These are phyloP conservation scores for Neodidymelliopsis sp. DNA, from an alignment of 2,329 filamentous ascomycete genomes.

Conservation along the genomic window DNA sequence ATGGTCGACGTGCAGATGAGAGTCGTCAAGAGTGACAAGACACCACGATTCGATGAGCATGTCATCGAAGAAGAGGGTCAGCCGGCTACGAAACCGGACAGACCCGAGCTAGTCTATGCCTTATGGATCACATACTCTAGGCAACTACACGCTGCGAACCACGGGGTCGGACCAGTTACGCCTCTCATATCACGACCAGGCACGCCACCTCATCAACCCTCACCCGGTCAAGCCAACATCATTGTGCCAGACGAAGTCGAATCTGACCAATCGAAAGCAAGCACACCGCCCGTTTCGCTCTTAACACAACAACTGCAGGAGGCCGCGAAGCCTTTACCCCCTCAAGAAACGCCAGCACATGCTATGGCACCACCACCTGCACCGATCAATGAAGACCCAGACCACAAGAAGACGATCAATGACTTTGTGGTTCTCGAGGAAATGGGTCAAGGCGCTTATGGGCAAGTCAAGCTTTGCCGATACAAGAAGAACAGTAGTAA, in stretches of 20 bases:
- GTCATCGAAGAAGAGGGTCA: conserved; percentile 67
- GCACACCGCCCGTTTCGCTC: conserved; percentile 54
- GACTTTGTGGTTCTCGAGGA: conserved; percentile 95
- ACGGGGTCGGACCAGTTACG: conserved; percentile 68
- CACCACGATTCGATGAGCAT: conserved; percentile 60
- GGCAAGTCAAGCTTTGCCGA: conserved; percentile 92
- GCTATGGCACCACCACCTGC: conserved; percentile 25
- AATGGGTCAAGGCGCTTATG: conserved; percentile 98
- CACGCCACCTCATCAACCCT: conserved; percentile 80
- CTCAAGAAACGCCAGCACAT: conserved; percentile 22
- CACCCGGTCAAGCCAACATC: conserved; percentile 70
- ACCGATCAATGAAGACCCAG: conserved; percentile 29
- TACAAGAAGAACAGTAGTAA: conserved; percentile 77
- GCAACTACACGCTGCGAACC: conserved; percentile 80
- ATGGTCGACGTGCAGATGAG: conserved; percentile 97
- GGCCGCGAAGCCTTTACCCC: conserved; percentile 56
- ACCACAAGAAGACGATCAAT: conserved; percentile 79
- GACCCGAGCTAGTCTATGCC: conserved; percentile 82
- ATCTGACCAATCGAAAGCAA: conserved; percentile 42
- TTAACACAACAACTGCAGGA: conserved; percentile 61
- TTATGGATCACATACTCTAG: conserved; percentile 97
- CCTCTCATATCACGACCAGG: conserved; percentile 68
- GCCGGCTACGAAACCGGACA: conserved; percentile 57
- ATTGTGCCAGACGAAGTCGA: conserved; percentile 49
- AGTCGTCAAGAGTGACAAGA: conserved; percentile 84